phyloP scores from a whole-genome alignment of 805 yeast species.

The Kodamaea lidongshanica region DNA sequence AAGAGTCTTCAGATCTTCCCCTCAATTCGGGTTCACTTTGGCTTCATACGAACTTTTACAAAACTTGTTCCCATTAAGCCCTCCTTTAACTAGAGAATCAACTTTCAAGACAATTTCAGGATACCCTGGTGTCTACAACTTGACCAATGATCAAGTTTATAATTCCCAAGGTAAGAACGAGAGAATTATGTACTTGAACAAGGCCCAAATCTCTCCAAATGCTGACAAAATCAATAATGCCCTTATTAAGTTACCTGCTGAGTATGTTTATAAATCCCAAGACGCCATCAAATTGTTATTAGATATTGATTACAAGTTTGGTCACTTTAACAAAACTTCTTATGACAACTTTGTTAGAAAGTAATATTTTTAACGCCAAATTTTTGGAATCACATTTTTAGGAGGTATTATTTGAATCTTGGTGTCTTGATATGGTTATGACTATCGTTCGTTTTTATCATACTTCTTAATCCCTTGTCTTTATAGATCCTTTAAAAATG shows the following conservation, averaged over 20 bases:
- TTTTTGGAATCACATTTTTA: too few relatives aligned
- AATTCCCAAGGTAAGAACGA: conserved; percentile 30
- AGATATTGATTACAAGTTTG: conserved; percentile 58
- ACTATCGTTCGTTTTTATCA: too few relatives aligned
- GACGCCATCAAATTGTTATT: conserved; percentile 56
- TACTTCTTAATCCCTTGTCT: too few relatives aligned
- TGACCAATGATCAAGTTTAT: conserved; percentile 41
- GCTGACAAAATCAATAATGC: conserved; percentile 27
- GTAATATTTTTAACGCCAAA: conserved; percentile 1
- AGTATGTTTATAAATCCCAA: conserved; percentile 50
- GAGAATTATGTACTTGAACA: conserved; percentile 33
- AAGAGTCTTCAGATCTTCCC: conserved; percentile 89
- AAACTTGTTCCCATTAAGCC: conserved; percentile 63
- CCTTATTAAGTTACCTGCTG: conserved; percentile 38
- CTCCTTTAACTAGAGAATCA: conserved; percentile 38
- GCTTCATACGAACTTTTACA: conserved; percentile 96
- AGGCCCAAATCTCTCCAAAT: conserved; percentile 10
- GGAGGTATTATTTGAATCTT: too few relatives aligned
- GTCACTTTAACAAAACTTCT: conserved; percentile 46
- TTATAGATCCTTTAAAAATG: too few relatives aligned
- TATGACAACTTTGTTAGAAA: conserved; percentile 35
- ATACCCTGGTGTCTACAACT: conserved; percentile 41
- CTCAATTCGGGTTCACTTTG: conserved; percentile 95
- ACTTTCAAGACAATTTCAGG: conserved; percentile 40
- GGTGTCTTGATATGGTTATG: too few relatives aligned